Percentiles rank a stretch among this genome's conserved stretches.
Conservation (phyloP, 805 yeast species). For the Maudiozyma serrabonitensis region DNA sequence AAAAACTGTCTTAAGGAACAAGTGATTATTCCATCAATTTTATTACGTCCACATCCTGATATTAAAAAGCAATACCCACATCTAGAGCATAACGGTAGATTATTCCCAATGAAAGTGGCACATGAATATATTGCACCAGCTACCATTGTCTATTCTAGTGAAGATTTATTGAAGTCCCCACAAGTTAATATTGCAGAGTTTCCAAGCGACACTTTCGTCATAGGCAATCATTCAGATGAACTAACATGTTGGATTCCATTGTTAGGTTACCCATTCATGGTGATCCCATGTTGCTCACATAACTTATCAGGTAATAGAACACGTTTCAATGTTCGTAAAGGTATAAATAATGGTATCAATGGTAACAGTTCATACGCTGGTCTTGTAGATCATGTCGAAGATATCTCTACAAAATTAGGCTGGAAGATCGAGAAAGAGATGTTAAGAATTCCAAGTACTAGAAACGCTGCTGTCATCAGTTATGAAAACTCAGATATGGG, state of each 20-base stretch:
- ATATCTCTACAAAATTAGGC: constrained; percentile 56
- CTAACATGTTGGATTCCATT: constrained; percentile 93
- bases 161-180: constrained; percentile 39
- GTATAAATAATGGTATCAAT: constrained; percentile 7
- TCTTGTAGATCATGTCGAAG: constrained; percentile 75
- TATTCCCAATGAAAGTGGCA: constrained; percentile 28
- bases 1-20: constrained; percentile 57
- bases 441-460: constrained; percentile 86
- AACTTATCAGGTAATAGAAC: constrained; percentile 65
- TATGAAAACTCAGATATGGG: constrained; percentile 31
- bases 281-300: constrained; percentile 93
- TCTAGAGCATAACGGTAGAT: constrained; percentile 49
- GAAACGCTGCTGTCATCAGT: constrained; percentile 86
- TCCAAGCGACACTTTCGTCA: constrained; percentile 63
- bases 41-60: constrained; percentile 63
- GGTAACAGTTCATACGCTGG: constrained; percentile 67
- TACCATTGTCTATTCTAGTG: constrained; percentile 28
- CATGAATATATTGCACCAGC: constrained; percentile 41
- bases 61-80: constrained; percentile 44
- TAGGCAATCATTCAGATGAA: constrained; percentile 94
- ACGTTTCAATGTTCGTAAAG: constrained; percentile 45
- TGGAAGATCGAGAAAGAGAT: constrained; percentile 82
- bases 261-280: constrained; percentile 77
- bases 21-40: constrained; percentile 68
- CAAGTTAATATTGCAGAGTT: constrained; percentile 56